Evolutionary conservation across 495 filamentous ascomycete genomes (phyloP), one percentile per base, ranked within the genome.

Genomic region (Talaromyces wortmannii): DNA sequence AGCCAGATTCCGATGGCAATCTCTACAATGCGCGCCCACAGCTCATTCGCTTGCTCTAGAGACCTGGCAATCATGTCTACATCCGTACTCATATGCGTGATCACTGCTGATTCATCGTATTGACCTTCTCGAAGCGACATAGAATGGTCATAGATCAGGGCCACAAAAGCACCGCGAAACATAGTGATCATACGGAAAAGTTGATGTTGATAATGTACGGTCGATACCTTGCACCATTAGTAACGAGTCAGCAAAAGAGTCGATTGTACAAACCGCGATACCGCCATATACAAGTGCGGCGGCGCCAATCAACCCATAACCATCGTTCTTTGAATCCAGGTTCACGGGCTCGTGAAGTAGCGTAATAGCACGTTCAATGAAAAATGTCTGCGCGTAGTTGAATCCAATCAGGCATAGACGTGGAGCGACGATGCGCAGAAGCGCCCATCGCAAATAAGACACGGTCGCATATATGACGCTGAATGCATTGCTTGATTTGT

Each of bases 41-140:
- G 55, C 50, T 81, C 76, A 52, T 82, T 77, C 7, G 79, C 51
- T 31, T 42, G 47, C 16, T 63, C 48, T 18, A 73, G 62, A 2
- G 64, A 71, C 15, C 52, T 56, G 4, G 59, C 61, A 17, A 78
- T 70, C 23, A 71, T 64, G 36, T 78, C 75, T 10, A 78, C 65
- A 46, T 82, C 79, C 5, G 79, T 80, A 65, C 75, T 79, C 70
- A 83, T 82, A 5, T 85, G 65, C 0, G 82, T 82, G 7, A 82
- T 55, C 0, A 75, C 71, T 8, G 71, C 65, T 7, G 74, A 67
- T 43, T 74, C 74, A 1, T 69, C 64, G 7, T 63, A 61, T 5
- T 67, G 63, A 7, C 68, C 56, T 0, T 17, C 15, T 2, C 43
- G 44, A 7, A 65, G 40, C 29, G 60, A 72, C 10, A 64, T 62